A percentile compares a stretch with the other conserved stretches of the same genome.
Conservation (phyloP, 2,329 filamentous ascomycete genomes). For the Teratosphaeria pseudoeucalypti region DNA sequence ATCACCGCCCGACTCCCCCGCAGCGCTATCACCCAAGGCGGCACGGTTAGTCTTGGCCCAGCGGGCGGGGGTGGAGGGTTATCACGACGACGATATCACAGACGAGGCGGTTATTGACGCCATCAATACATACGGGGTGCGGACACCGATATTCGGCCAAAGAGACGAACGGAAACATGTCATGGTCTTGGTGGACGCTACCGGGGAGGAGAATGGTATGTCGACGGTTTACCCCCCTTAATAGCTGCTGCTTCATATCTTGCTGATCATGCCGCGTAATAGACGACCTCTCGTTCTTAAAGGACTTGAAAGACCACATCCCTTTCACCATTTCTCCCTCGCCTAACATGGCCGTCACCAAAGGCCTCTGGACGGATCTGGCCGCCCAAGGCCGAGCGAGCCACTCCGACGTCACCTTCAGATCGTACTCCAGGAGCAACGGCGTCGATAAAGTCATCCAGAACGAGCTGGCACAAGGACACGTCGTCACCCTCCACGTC, state of each 20-base stretch:
- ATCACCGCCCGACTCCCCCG: slow-evolving; percentile 7
- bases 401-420: background rate
- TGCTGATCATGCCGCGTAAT: background rate
- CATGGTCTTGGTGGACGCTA: slow-evolving; percentile 19
- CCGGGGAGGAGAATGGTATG: slow-evolving; percentile 12
- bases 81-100: slow-evolving; percentile 33
- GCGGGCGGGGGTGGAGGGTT: slow-evolving; percentile 40
- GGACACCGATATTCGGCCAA: slow-evolving; percentile 32
- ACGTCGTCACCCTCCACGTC: slow-evolving; percentile 14
- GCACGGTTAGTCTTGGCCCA: slow-evolving; percentile 43
- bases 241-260: too few relatives aligned
- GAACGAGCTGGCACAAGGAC: slow-evolving; percentile 2
- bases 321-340: slow-evolving; percentile 19
- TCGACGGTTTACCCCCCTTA: background rate
- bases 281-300: background rate
- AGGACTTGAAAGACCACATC: background rate
- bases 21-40: slow-evolving; percentile 30
- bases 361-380: slow-evolving; percentile 21
- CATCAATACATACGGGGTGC: slow-evolving; percentile 37
- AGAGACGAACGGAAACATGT: slow-evolving; percentile 7
- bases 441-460: slow-evolving; percentile 5
- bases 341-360: slow-evolving; percentile 13
- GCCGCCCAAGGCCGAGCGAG: slow-evolving; percentile 15
- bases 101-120: slow-evolving; percentile 33
- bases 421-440: background rate